Base-by-base conservation (phyloP, 2,329 filamentous ascomycete species). In the Fusarium concolor region DNA sequence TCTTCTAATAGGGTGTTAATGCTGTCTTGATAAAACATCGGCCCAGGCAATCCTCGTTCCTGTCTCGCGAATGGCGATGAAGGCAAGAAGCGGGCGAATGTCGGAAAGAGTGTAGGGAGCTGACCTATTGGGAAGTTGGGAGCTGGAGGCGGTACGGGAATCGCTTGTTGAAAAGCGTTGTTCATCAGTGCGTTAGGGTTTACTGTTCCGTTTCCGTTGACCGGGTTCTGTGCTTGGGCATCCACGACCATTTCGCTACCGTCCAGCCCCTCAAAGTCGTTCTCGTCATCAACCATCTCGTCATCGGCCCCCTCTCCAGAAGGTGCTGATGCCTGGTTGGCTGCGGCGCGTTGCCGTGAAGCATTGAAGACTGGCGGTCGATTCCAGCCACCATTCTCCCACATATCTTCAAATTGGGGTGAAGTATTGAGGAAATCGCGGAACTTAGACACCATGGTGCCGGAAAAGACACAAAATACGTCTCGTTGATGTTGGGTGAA, bases 381-480 rank as follows among this genome's bases (percentile, higher is more conserved):
- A 10, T 59, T 54, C 66, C 58, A 52, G 52, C 58, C 42, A 54
- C 62, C 74, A 9, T 15, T 31, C 11, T 82, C 79, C 29, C 82
- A 80, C 10, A 82, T 71, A 5, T 81, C 79, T 39, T 83, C 80
- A 54, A 86, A 88, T 33, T 81, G 78, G 1, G 79, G 76, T 12
- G 82, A 80, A 1, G 78, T 82, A 69, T 94, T 96, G 38, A 99
- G 85, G 75, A 94, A 92, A 28, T 90, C 86, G 41, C 95, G 90
- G 26, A 99, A 87, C 39, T 88, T 87, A 41, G 84, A 83, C 3
- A 99, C 95, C 56, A 94, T 94, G 26, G 88, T 86, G 8, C 96
- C 95, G 3, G 94, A 97, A 79, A 99, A 99, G 54, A 99, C 96
- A 76, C 96, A 99, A 77, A 99, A 99, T 10, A 98, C 93, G 52